Percentiles rank a stretch among this genome's conserved stretches.
These are phyloP conservation scores for Beta lomatogona DNA, from an alignment of 179 eudicot species.

Conservation along the genomic window DNA sequence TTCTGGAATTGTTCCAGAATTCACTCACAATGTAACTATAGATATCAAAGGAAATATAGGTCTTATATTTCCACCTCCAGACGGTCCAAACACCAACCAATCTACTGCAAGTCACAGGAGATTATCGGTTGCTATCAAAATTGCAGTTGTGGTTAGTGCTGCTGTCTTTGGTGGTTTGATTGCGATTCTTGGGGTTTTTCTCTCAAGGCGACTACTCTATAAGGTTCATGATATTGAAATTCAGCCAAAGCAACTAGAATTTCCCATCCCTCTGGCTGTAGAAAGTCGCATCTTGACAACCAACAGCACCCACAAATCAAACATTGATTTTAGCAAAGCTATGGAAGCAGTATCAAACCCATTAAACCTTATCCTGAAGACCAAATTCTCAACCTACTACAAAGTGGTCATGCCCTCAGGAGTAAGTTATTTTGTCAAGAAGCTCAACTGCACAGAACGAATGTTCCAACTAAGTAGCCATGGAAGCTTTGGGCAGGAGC, in stretches of 20 bases:
- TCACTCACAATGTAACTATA: slow-evolving; percentile 31
- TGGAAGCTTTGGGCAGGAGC: slow-evolving; percentile 60
- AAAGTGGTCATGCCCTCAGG: slow-evolving; percentile 80
- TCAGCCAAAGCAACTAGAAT: slow-evolving; percentile 34
- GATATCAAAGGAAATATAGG: slow-evolving; percentile 43
- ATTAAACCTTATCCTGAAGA: slow-evolving; percentile 44
- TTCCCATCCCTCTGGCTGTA: slow-evolving; percentile 39
- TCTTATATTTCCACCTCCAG: slow-evolving; percentile 18
- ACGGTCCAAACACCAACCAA: slow-evolving; percentile 1
- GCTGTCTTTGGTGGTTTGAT: slow-evolving; percentile 34
- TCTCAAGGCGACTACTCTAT: slow-evolving; percentile 42
- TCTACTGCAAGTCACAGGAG: slow-evolving; percentile 25
- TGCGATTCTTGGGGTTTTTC: slow-evolving; percentile 35
- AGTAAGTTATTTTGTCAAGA: slow-evolving; percentile 71
- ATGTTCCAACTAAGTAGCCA: slow-evolving; percentile 54
- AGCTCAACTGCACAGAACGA: slow-evolving; percentile 68
- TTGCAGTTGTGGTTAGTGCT: slow-evolving; percentile 44
- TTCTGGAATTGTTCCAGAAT: slow-evolving; percentile 56
- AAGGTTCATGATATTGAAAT: slow-evolving; percentile 38
- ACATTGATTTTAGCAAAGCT: slow-evolving; percentile 65
- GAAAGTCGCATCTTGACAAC: slow-evolving; percentile 49
- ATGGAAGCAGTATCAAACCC: slow-evolving; percentile 60
- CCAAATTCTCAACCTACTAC: slow-evolving; percentile 74
- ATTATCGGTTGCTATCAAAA: slow-evolving; percentile 23
- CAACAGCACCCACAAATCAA: slow-evolving; percentile 61